Evolutionary conservation across 164 flowering plant species (phyloP), one percentile per base, ranked within the genome.

Genomic region (Magnolia sinica): DNA sequence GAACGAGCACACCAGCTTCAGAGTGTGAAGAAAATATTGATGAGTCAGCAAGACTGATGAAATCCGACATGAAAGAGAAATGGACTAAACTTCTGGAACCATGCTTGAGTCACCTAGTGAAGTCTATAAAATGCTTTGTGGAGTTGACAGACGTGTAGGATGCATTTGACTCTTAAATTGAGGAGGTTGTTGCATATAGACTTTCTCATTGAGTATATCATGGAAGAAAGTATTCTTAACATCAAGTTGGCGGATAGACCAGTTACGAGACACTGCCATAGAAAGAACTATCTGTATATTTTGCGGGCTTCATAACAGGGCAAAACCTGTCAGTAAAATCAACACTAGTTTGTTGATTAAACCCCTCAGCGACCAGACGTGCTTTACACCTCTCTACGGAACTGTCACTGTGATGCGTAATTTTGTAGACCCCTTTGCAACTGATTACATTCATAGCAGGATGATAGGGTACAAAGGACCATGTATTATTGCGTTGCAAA

Each of bases 341-440:
- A 6, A 70, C 18, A 11, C 73, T 20, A 22, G 8, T 14, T 11
- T 18, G 37, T 70, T 70, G 73, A 49, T 23, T 70, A 18, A 29
- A 70, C 19, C 73, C 73, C 52, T 70, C 31, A 2, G 73, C 23
- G 3, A 70, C 52, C 20, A 70, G 50, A 6, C 52, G 50, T 10
- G 73, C 52, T 31, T 70, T 70, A 31, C 49, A 70, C 16, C 51
- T 49, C 9, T 70, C 50, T 5, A 70, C 31, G 52, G 27, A 13
- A 5, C 73, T 23, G 9, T 70, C 52, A 49, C 3, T 16, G 20
- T 70, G 27, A 18, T 16, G 37, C 37, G 49, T 70, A 5, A 70
- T 37, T 5, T 37, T 29, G 20, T 70, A 70, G n/a, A 49, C 52
- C 73, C 73, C 49, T 49, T 70, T 70, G 20, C 73, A 70, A 19